Evolutionary conservation across 2,329 filamentous ascomycete species (phyloP).

Genomic region (Chaetomium olivaceum): DNA sequence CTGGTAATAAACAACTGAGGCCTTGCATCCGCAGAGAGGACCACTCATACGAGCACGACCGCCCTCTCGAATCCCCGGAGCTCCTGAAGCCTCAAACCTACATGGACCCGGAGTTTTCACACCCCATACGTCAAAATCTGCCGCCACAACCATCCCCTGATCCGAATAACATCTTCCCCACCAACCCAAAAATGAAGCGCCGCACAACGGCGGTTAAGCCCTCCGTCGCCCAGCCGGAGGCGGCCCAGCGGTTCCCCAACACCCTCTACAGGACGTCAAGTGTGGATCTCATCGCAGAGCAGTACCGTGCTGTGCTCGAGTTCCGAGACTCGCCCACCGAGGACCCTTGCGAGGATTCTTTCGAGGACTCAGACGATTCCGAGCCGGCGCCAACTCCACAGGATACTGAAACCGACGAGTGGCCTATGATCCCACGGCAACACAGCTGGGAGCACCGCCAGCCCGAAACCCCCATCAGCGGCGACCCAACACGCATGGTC

Average conservation of each 20-base stretch:
- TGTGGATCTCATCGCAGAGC: conserved; percentile 52
- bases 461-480: not conserved
- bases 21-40: conserved; percentile 35
- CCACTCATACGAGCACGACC: conserved; percentile 28
- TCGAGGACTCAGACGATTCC: conserved; percentile 31
- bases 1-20: conserved; percentile 39
- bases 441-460: conserved; percentile 24
- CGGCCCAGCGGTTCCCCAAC: conserved; percentile 26
- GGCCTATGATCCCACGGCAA: conserved; percentile 11
- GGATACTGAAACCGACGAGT: not conserved
- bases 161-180: conserved; percentile 32
- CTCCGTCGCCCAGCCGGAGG: conserved; percentile 52
- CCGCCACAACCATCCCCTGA: conserved; percentile 22
- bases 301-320: conserved; percentile 51
- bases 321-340: conserved; percentile 38
- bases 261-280: conserved; percentile 41
- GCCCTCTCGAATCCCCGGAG: not conserved
- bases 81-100: not conserved
- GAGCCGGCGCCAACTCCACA: conserved; percentile 30
- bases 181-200: conserved; percentile 41
- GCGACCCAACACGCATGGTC: not conserved
- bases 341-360: too few species aligned
- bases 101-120: conserved; percentile 39
- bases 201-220: conserved; percentile 55
- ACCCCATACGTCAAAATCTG: conserved; percentile 39